Evolutionary conservation across 179 eudicot species (phyloP), one percentile per base, ranked within the genome.

Genomic region (Gypsophila paniculata): DNA sequence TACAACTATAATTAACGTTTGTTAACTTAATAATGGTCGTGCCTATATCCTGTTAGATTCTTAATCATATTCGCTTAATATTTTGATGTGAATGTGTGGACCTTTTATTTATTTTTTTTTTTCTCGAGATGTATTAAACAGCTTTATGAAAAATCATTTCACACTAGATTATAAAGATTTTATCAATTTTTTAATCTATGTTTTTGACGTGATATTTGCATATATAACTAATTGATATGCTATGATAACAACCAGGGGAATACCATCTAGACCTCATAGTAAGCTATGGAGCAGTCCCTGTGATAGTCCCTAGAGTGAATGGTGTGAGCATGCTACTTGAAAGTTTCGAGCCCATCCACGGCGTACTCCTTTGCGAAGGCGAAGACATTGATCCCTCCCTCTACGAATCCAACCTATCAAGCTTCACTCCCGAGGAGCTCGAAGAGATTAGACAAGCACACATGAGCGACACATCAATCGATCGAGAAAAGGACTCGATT

Each of bases 271-370:
- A 93, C 79, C 92, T 93, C 1, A 89, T 93, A 58, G 97, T 91
- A 12, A 84, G 87, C 74, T 93, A 93, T 73, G 97, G 98, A 55
- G 98, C 98, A 0, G 98, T 91, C 0, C 98, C 98, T 0, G 90
- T 93, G 10, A 93, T 93, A 7, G 96, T 93, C 6, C 98, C 98
- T 38, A 79, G 98, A 62, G 98, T 93, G 0, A 84, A 76, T 14
- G 98, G 98, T 0, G 89, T 93, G 5, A 87, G 88, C 79, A 73
- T 80, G 83, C 82, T 93, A 14, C 80, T 93, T 0, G 90, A 91
- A 54, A 91, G 98, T 81, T 93, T 93, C 71, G 92, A 89, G 80
- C 98, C 98, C 4, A 86, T 93, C 74, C 97, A 93, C n/a, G 98
- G 98, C 5, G 97, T 93, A 65, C 97, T 93, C 61, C 89, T 93